Evolutionary conservation across 768 basidiomycete genomes (phyloP), one percentile per base, ranked within the genome.

Genomic region (Lactarius psammicola): DNA sequence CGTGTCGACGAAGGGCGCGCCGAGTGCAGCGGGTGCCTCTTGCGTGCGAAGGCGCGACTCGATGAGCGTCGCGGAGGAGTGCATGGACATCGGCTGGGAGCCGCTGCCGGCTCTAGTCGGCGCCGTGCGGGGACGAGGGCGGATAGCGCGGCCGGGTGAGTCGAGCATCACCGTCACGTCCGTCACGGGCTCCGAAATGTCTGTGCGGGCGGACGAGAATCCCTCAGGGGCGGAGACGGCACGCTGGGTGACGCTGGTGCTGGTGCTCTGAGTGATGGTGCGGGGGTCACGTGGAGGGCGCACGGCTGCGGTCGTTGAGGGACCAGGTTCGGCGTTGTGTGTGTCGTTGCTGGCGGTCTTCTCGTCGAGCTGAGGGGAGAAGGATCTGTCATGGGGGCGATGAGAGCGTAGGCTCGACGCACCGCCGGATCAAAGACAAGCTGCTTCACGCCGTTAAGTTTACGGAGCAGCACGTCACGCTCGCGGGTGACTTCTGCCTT

Each of bases 371-470:
- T 66, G 31, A 5, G 11, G 4, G 23, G 30, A 18, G 1, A 2
- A 1, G 13, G 9, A 31, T 28, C 10, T n/a, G 4, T 60, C 11
- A 6, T 20, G 36, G 10, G 17, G 26, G 2, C 3, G n/a, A 17
- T 34, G 15, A 8, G 5, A 30, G 54, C 8, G 36, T 10, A 53
- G 40, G 28, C 2, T 28, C 5, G 34, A 60, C 63, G 36, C 20
- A 68, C 64, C 8, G 31, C 17, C 36, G 59, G 40, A 18, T 38
- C 59, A 15, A 60, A 59, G 8, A 65, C 11, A 33, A 69, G 58
- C 20, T 34, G 54, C 44, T 46, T 65, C 44, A 70, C 61, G 34
- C 51, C n/a, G 49, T 65, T 33, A 46, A 70, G 34, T 38, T 66
- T 62, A 17, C 53, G 56, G 2, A 65, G 40, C 7, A 63, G 46